Percentiles rank a stretch among this genome's conserved stretches.
phyloP scores from a whole-genome alignment of 208 protist species.

The Phytomonas serpens region DNA sequence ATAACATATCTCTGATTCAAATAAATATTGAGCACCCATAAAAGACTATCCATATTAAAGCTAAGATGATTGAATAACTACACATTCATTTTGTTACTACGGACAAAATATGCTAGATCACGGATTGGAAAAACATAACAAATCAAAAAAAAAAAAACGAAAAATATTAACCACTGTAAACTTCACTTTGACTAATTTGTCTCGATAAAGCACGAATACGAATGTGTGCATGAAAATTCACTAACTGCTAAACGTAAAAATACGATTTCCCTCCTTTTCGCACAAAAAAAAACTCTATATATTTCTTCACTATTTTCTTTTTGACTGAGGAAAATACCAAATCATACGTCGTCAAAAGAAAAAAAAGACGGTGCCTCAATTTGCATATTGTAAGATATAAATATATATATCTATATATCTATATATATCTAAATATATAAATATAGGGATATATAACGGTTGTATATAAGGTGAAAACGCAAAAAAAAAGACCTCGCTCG shows the following conservation, averaged over 20 bases:
- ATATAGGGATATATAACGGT: background rate
- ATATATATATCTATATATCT: constrained; percentile 14
- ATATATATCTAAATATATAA: constrained; percentile 7
- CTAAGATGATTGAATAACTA: too few relatives aligned
- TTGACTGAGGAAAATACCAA: background rate
- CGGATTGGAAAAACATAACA: background rate
- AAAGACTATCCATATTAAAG: too few relatives aligned
- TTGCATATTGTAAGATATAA: background rate
- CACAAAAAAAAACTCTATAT: background rate
- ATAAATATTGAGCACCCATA: background rate
- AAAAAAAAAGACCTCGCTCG: constrained; percentile 3
- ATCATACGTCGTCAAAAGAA: background rate
- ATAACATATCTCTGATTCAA: background rate
- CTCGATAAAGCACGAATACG: background rate
- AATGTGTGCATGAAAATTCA: constrained; percentile 1
- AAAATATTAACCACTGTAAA: background rate
- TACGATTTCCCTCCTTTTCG: too few relatives aligned
- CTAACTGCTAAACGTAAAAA: background rate
- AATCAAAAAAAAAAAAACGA: background rate
- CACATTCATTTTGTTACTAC: too few relatives aligned
- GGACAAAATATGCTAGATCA: background rate
- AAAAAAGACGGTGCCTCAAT: background rate
- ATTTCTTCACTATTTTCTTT: background rate
- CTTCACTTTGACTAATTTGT: background rate
- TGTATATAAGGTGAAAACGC: background rate